Evolutionary conservation across 2,329 filamentous ascomycete genomes (phyloP).

Genomic region (Fusarium circinatum): DNA sequence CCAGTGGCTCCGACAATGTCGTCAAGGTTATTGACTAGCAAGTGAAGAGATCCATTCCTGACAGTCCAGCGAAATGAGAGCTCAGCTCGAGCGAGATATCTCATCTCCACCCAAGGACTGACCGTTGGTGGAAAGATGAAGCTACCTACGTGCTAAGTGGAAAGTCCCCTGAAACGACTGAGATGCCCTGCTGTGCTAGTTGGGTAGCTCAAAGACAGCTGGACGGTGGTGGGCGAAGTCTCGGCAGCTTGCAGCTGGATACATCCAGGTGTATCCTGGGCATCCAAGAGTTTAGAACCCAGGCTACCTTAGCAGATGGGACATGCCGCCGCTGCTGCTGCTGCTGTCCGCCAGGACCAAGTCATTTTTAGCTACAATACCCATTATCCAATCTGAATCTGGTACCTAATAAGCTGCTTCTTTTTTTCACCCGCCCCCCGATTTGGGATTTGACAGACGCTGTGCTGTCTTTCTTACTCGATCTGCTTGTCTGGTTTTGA

Average conservation of each 20-base stretch:
- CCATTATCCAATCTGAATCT: slow-evolving; percentile 9
- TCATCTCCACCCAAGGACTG: slow-evolving; percentile 27
- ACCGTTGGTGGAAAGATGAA: slow-evolving; percentile 37
- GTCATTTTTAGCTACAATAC: slow-evolving; percentile 34
- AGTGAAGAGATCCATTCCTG: slow-evolving; percentile 23
- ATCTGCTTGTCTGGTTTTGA: slow-evolving; percentile 28
- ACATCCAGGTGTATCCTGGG: slow-evolving; percentile 38
- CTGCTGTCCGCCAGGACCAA: slow-evolving; percentile 33
- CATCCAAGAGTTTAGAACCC: slow-evolving; percentile 14
- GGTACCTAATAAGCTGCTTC: slow-evolving; percentile 29
- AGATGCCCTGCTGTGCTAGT: slow-evolving; percentile 32
- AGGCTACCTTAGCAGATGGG: slow-evolving; percentile 5
- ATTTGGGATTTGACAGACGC: slow-evolving; percentile 31
- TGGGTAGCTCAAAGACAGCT: slow-evolving; percentile 14
- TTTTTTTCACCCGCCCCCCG: slow-evolving; percentile 30
- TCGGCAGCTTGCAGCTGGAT: slow-evolving; percentile 31
- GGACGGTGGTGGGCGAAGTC: slow-evolving; percentile 22
- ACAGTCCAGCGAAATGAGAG: slow-evolving; percentile 28
- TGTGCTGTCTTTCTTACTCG: slow-evolving; percentile 26
- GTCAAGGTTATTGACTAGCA: slow-evolving; percentile 22
- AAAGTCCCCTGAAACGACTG: slow-evolving; percentile 35
- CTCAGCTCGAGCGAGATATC: slow-evolving; percentile 31
- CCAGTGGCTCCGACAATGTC: slow-evolving; percentile 6
- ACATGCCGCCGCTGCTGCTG: slow-evolving; percentile 29
- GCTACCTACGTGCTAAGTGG: slow-evolving; percentile 25